Evolutionary conservation across 2,329 filamentous ascomycete species (phyloP).

Genomic region (Didymella segeticola): DNA sequence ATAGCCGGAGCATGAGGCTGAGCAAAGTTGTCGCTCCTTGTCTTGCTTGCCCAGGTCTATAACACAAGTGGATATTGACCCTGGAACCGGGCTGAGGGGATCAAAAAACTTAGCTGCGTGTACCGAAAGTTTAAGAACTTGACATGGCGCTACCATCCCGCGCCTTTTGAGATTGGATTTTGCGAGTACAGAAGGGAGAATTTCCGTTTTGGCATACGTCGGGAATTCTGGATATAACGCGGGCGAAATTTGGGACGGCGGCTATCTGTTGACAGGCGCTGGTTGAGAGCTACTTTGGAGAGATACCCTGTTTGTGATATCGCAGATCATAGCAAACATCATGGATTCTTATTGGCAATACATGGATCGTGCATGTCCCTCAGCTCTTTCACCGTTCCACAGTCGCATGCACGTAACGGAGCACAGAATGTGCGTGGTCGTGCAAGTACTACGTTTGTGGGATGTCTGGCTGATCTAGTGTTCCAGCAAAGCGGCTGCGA

Average conservation of each 20-base stretch:
- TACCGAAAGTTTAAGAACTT: slow-evolving; percentile 7
- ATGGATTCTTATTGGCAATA: slow-evolving; percentile 13
- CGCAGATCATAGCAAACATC: slow-evolving; percentile 19
- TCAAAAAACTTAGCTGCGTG: background rate
- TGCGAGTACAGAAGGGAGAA: background rate
- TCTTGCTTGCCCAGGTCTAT: slow-evolving; percentile 6
- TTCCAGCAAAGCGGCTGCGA: slow-evolving; percentile 17
- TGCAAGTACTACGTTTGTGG: slow-evolving; percentile 22
- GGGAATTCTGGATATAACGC: background rate
- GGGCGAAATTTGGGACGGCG: background rate
- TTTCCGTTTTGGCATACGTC: slow-evolving; percentile 6
- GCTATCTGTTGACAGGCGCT: slow-evolving; percentile 12
- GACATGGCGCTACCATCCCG: slow-evolving; percentile 12
- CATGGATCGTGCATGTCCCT: slow-evolving; percentile 26
- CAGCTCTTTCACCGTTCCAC: slow-evolving; percentile 29
- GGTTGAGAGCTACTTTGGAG: slow-evolving; percentile 25
- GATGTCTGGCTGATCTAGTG: slow-evolving; percentile 20
- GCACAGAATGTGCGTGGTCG: slow-evolving; percentile 27
- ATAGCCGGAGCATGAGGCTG: slow-evolving; percentile 45
- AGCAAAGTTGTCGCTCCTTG: background rate
- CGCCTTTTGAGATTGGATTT: background rate
- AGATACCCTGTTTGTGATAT: slow-evolving; percentile 39
- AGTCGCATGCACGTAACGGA: slow-evolving; percentile 30
- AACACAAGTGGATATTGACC: slow-evolving; percentile 1
- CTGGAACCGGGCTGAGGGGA: slow-evolving; percentile 3